Evolutionary conservation across 1,284 basidiomycete genomes (phyloP).

Genomic region (Porogramme epimiltina): DNA sequence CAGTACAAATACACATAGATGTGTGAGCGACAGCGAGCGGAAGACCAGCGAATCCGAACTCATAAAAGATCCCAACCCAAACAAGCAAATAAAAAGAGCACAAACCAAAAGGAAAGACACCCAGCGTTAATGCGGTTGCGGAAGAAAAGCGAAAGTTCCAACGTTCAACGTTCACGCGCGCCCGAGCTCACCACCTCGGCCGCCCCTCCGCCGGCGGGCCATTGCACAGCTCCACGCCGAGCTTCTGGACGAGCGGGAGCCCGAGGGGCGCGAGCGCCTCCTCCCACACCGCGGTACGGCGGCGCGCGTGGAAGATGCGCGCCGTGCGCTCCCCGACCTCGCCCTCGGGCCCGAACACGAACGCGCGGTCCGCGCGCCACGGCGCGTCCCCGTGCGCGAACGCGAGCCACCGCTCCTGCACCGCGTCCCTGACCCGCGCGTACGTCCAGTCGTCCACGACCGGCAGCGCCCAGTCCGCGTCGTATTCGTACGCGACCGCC

Average conservation of each 20-base stretch:
- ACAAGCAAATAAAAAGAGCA: too few relatives aligned
- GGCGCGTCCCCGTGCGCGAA: constrained; percentile 73
- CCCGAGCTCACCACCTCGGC: constrained; percentile 1
- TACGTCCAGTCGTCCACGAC: constrained; percentile 67
- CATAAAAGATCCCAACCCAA: too few relatives aligned
- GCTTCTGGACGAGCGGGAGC: constrained; percentile 63
- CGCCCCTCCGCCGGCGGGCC: constrained; percentile 46
- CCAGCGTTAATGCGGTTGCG: too few relatives aligned
- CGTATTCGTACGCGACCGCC: constrained; percentile 24
- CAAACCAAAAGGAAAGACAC: too few relatives aligned
- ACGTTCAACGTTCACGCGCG: constrained; percentile 1
- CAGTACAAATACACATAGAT: too few relatives aligned
- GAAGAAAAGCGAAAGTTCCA: too few relatives aligned
- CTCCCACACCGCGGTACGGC: constrained; percentile 56
- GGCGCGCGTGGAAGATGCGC: constrained; percentile 54
- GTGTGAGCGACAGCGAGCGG: too few relatives aligned
- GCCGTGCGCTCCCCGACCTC: constrained; percentile 63
- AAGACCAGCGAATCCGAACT: too few relatives aligned
- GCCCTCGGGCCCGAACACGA: constrained; percentile 74
- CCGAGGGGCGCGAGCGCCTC: constrained; percentile 68
- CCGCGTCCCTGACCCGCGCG: constrained; percentile 60
- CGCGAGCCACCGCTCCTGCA: constrained; percentile 72
- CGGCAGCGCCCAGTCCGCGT: constrained; percentile 24
- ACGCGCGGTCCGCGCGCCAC: constrained; percentile 68
- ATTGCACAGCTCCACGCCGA: constrained; percentile 70